These are phyloP conservation scores for Inga leiocalycina DNA, from an alignment of 306 rosid genomes.

Conservation along the genomic window DNA sequence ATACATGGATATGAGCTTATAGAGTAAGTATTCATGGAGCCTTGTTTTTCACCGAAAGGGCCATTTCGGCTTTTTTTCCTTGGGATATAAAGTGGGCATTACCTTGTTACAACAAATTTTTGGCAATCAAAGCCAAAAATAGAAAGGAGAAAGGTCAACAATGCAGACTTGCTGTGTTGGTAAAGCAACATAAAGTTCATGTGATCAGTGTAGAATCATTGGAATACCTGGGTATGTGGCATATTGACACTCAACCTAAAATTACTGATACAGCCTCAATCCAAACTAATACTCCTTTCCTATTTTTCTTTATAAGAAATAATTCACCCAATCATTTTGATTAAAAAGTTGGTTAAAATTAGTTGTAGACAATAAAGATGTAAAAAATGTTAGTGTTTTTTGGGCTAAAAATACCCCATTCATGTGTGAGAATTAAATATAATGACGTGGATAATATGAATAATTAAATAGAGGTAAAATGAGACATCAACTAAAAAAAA, in stretches of 20 bases:
- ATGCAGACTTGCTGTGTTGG: conserved; percentile 22
- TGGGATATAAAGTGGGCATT: neutral
- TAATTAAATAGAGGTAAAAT: no score
- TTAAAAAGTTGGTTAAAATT: no score
- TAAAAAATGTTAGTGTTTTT: no score
- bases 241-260: neutral
- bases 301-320: no score
- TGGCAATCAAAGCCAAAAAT: conserved; percentile 10
- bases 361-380: no score
- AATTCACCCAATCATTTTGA: no score
- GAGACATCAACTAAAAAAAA: no score
- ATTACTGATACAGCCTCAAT: neutral
- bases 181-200: conserved; percentile 14
- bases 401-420: no score
- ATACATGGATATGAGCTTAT: conserved; percentile 11
- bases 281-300: neutral
- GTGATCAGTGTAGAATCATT: neutral
- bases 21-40: conserved; percentile 14
- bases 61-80: neutral
- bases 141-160: neutral
- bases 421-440: no score
- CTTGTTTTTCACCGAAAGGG: conserved; percentile 19
- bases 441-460: no score
- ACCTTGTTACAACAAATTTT: conserved; percentile 29
- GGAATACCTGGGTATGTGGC: neutral